Evolutionary conservation across 106 monocot genomes (phyloP).

Genomic region (Alisma plantagoaquatica): DNA sequence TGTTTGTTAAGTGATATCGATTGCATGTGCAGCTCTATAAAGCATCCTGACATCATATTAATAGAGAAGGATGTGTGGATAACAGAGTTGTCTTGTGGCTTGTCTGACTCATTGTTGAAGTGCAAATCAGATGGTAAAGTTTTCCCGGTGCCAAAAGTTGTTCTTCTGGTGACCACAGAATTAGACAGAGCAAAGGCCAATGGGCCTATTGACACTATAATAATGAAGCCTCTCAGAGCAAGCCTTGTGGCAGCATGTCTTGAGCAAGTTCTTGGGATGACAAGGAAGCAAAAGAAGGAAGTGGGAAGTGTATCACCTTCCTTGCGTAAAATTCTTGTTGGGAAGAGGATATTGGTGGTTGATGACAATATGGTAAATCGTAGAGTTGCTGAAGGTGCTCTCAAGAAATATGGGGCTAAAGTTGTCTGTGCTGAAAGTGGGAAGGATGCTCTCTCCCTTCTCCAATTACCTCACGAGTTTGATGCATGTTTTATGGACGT

Average conservation of each 20-base stretch:
- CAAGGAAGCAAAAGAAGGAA: constrained; percentile 27
- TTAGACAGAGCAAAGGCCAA: constrained; percentile 35
- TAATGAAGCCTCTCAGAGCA: constrained; percentile 81
- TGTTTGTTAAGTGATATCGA: too few species aligned
- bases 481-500: constrained; percentile 99
- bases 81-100: constrained; percentile 11
- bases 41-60: constrained; percentile 43
- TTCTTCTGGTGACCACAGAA: constrained; percentile 54
- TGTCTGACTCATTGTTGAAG: constrained; percentile 24
- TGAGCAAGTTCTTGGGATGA: constrained; percentile 49
- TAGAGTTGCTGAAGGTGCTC: constrained; percentile 75
- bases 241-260: constrained; percentile 69
- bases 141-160: constrained; percentile 34
- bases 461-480: constrained; percentile 68
- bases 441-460: constrained; percentile 75
- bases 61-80: constrained; percentile 66
- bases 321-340: constrained; percentile 43
- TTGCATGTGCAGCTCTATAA: constrained; percentile 26
- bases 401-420: constrained; percentile 85
- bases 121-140: constrained; percentile 25
- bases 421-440: constrained; percentile 87
- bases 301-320: constrained; percentile 30
- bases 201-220: constrained; percentile 32
- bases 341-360: constrained; percentile 91
- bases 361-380: constrained; percentile 95